A percentile compares a stretch with the other conserved stretches of the same genome.
Conservation (phyloP, 768 basidiomycete genomes). For the Boletus vinaceobasis region DNA sequence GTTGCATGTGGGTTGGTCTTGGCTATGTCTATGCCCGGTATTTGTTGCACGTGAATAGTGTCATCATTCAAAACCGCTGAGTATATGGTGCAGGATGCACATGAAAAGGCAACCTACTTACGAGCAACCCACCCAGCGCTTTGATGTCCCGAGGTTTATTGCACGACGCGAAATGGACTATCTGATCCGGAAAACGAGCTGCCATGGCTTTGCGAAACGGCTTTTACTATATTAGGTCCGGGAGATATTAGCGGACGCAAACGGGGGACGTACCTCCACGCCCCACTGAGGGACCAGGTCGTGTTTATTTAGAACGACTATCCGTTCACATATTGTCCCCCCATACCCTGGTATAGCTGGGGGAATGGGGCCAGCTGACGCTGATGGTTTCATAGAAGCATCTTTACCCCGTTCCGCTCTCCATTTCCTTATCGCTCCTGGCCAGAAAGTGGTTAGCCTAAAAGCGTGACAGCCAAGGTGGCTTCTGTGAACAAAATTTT, state of each 20-base stretch:
- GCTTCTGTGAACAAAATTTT: slow-evolving; percentile 11
- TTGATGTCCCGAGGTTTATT: slow-evolving; percentile 64
- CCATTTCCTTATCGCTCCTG: slow-evolving; percentile 69
- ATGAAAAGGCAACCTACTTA: slow-evolving; percentile 53
- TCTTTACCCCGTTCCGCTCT: slow-evolving; percentile 62
- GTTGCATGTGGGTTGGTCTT: slow-evolving; percentile 64
- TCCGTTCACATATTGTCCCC: slow-evolving; percentile 61
- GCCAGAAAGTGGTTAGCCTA: slow-evolving; percentile 18
- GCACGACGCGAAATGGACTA: slow-evolving; percentile 68
- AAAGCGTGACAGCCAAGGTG: slow-evolving; percentile 8
- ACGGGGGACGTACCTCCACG: slow-evolving; percentile 59
- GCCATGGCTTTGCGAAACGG: slow-evolving; percentile 74
- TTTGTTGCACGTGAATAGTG: neutral
- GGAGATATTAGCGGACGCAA: slow-evolving; percentile 3
- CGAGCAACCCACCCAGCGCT: slow-evolving; percentile 60
- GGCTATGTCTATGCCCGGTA: slow-evolving; percentile 53
- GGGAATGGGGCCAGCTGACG: slow-evolving; percentile 24
- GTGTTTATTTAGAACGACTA: slow-evolving; percentile 90
- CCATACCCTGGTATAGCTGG: slow-evolving; percentile 22
- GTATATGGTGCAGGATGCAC: neutral
- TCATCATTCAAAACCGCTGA: neutral
- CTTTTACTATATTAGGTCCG: slow-evolving; percentile 35
- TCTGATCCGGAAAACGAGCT: slow-evolving; percentile 66
- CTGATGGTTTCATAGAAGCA: slow-evolving; percentile 38
- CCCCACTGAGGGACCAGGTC: slow-evolving; percentile 91